These are phyloP conservation scores for Pyrenopolyporus hunteri DNA, from an alignment of 495 filamentous ascomycete species.

Conservation along the genomic window DNA sequence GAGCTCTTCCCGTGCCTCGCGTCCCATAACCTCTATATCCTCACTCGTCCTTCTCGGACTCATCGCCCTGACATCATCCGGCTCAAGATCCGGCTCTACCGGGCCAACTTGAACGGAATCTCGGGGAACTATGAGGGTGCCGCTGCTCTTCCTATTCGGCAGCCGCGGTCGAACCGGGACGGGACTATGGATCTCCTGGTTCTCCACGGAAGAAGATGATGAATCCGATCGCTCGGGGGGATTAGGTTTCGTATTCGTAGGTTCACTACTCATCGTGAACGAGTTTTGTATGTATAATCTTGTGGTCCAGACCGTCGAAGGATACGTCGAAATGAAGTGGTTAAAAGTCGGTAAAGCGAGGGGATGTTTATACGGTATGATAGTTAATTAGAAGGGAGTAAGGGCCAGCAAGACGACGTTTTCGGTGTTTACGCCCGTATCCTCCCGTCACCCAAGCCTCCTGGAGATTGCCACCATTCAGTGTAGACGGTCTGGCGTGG, in stretches of 20 bases:
- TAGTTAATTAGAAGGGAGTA: slow-evolving; percentile 19
- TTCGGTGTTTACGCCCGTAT: slow-evolving; percentile 34
- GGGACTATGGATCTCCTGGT: slow-evolving; percentile 48
- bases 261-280: slow-evolving; percentile 38
- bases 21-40: slow-evolving; percentile 82
- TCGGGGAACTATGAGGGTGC: slow-evolving; percentile 79
- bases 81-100: slow-evolving; percentile 68
- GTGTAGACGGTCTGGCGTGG: not conserved
- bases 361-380: too few species aligned
- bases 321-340: slow-evolving; percentile 20
- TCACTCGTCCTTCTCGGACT: slow-evolving; percentile 89
- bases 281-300: slow-evolving; percentile 2
- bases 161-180: slow-evolving; percentile 58
- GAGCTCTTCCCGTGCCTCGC: slow-evolving; percentile 69
- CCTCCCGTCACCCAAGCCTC: slow-evolving; percentile 35
- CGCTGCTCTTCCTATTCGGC: slow-evolving; percentile 72
- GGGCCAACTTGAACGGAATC: slow-evolving; percentile 72
- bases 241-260: slow-evolving; percentile 33
- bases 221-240: slow-evolving; percentile 44
- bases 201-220: slow-evolving; percentile 50
- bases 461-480: slow-evolving; percentile 35
- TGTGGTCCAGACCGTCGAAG: slow-evolving; percentile 23
- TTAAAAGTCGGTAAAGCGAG: slow-evolving; percentile 27
- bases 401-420: slow-evolving; percentile 20
- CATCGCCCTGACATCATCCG: slow-evolving; percentile 91